phyloP scores from a whole-genome alignment of 805 yeast species.

The Tetrapisispora phaffii region DNA sequence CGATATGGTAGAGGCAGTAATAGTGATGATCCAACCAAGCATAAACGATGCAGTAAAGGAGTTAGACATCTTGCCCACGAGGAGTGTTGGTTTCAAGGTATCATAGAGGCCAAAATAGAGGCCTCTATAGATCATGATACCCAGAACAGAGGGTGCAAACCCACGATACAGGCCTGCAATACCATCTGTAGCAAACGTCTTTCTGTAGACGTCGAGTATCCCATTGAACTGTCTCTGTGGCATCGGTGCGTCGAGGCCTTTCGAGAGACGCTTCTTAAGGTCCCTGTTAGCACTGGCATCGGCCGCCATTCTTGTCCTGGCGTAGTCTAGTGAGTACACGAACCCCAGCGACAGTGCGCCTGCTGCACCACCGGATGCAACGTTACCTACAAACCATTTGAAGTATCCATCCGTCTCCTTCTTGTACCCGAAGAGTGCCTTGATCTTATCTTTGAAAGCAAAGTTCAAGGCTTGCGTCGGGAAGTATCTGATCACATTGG shows the following conservation, averaged over 20 bases:
- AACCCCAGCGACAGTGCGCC: constrained; percentile 91
- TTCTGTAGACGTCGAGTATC: constrained; percentile 84
- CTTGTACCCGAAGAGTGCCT: constrained; percentile 87
- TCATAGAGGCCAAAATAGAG: constrained; percentile 92
- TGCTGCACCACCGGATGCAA: constrained; percentile 95
- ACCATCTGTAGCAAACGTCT: constrained; percentile 88
- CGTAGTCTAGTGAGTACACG: constrained; percentile 92
- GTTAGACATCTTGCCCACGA: constrained; percentile 84
- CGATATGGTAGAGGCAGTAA: constrained; percentile 93
- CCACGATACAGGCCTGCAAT: constrained; percentile 95
- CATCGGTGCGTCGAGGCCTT: too few species aligned
- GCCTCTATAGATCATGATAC: constrained; percentile 95
- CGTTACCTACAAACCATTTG: constrained; percentile 90
- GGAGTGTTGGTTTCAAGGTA: constrained; percentile 83
- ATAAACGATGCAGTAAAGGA: constrained; percentile 85
- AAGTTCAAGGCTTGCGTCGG: constrained; percentile 96
- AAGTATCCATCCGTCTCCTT: constrained; percentile 75
- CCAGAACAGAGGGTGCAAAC: constrained; percentile 91
- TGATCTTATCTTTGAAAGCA: constrained; percentile 93
- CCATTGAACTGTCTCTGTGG: constrained; percentile 84
- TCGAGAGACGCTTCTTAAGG: constrained; percentile 58
- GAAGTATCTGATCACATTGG: constrained; percentile 94
- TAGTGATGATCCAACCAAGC: constrained; percentile 91
- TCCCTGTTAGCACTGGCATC: constrained; percentile 76
- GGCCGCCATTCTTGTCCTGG: constrained; percentile 96